These are phyloP conservation scores for Tuber brumale DNA, from an alignment of 495 filamentous ascomycete species.

Conservation along the genomic window DNA sequence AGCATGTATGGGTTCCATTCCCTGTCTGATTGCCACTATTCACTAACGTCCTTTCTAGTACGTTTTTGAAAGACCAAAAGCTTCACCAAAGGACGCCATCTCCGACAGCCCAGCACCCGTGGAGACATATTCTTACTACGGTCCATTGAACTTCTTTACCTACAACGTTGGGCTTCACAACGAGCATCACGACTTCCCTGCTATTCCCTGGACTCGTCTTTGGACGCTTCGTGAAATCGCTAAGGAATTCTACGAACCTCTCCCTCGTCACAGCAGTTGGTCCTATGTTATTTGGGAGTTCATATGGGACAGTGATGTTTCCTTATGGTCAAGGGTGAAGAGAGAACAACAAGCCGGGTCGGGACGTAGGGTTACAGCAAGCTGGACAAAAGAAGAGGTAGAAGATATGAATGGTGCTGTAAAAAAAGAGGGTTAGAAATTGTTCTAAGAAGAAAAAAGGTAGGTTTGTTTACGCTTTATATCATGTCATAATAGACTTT, in stretches of 20 bases:
- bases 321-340: constrained; percentile 89
- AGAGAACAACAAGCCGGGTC: constrained; percentile 53
- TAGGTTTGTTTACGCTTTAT: not conserved
- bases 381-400: constrained; percentile 52
- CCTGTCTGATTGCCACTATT: not conserved
- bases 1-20: constrained; percentile 54
- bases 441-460: constrained; percentile 7
- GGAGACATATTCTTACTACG: constrained; percentile 98
- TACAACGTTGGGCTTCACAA: constrained; percentile 98
- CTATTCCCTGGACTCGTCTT: constrained; percentile 86
- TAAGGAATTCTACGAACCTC: constrained; percentile 80
- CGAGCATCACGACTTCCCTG: constrained; percentile 98
- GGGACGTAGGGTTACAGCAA: constrained; percentile 60
- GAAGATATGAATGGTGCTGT: constrained; percentile 38
- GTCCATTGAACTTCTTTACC: constrained; percentile 79
- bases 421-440: not conserved
- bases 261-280: constrained; percentile 87
- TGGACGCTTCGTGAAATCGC: constrained; percentile 71
- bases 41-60: constrained; percentile 48
- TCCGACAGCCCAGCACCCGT: constrained; percentile 55
- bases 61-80: constrained; percentile 65
- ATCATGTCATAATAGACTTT: not conserved
- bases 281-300: constrained; percentile 90
- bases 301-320: constrained; percentile 78
- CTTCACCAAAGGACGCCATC: constrained; percentile 44